phyloP scores from a whole-genome alignment of 345 rosid genomes.

The Erysimum cheiranthoides region DNA sequence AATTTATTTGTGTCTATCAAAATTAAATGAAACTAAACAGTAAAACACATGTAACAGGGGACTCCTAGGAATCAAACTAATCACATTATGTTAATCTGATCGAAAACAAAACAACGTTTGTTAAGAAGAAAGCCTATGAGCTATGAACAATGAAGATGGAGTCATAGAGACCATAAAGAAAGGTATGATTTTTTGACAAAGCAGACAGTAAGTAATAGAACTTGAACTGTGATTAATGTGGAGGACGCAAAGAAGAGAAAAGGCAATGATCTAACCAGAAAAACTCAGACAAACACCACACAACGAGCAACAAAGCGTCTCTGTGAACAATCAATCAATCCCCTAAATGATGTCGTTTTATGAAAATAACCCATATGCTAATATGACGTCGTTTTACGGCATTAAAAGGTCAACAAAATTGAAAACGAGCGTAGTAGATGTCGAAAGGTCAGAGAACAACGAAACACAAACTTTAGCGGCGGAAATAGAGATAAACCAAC shows the following conservation, averaged over 20 bases:
- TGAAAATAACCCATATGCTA: too few relatives aligned
- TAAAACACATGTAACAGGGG: neutral
- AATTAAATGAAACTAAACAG: neutral
- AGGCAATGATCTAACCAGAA: neutral
- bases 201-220: neutral
- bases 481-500: too few relatives aligned
- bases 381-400: neutral
- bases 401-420: neutral
- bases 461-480: too few relatives aligned
- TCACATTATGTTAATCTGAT: neutral
- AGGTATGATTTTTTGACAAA: slow-evolving; percentile 8
- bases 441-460: too few relatives aligned
- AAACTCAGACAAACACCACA: neutral
- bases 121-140: neutral
- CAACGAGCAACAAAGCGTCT: neutral
- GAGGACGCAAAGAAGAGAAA: neutral
- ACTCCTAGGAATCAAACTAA: neutral
- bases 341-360: neutral
- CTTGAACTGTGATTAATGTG: neutral
- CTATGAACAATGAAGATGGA: neutral
- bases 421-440: neutral
- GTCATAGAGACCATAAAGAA: neutral
- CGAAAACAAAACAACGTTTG: neutral
- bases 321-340: neutral
- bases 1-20: neutral